Evolutionary conservation across 805 yeast species (phyloP).

Genomic region (Starmerella vitae): DNA sequence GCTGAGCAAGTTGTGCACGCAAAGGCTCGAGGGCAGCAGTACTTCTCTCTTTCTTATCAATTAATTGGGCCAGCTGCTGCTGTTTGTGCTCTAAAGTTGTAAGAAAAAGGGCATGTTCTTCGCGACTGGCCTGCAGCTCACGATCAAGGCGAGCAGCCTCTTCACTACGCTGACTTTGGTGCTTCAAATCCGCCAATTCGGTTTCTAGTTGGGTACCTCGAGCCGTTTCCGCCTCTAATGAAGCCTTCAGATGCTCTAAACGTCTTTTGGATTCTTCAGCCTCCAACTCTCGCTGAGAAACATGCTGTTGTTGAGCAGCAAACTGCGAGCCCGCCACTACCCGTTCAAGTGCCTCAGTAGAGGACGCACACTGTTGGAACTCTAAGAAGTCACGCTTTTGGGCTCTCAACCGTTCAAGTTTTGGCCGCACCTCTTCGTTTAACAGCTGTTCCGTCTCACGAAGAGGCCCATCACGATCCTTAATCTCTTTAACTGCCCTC

Average conservation of each 20-base stretch:
- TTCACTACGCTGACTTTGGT: constrained; percentile 1
- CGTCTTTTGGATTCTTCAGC: background rate
- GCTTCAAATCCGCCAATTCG: constrained; percentile 4
- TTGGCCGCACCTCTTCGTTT: constrained; percentile 85
- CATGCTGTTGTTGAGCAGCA: constrained; percentile 6
- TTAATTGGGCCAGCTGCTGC: constrained; percentile 2
- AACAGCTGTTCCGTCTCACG: constrained; percentile 60
- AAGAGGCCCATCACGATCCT: constrained; percentile 75
- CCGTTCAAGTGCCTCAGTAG: constrained; percentile 59
- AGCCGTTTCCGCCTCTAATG: constrained; percentile 3
- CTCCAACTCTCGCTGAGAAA: constrained; percentile 5
- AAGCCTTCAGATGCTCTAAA: constrained; percentile 26
- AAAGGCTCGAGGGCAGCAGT: background rate
- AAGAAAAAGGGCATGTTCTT: constrained; percentile 7
- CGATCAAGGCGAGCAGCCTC: constrained; percentile 6
- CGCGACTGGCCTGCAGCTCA: constrained; percentile 6
- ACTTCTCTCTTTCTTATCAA: background rate
- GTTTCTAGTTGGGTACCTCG: constrained; percentile 1
- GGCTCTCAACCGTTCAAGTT: constrained; percentile 60
- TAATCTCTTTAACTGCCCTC: constrained; percentile 82
- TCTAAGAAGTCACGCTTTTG: constrained; percentile 77
- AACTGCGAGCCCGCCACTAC: constrained; percentile 71
- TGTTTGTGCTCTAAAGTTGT: constrained; percentile 11
- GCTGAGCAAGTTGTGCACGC: background rate
- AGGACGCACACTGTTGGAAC: constrained; percentile 71